Conservation (phyloP, 2,329 filamentous ascomycete species). For the Aspergillus neoniger region DNA sequence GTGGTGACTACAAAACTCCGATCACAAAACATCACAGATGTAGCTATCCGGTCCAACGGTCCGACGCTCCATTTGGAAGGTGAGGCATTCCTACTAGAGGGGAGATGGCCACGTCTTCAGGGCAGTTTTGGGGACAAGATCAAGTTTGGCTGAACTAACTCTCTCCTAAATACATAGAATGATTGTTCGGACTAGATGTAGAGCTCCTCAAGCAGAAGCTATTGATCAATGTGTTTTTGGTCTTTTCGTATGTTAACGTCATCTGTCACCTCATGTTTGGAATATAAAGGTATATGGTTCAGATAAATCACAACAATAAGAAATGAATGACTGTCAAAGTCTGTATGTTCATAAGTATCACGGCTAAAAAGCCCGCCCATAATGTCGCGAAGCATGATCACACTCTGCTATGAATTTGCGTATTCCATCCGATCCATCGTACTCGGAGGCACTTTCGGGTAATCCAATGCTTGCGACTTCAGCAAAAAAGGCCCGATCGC, state of each 20-base stretch:
- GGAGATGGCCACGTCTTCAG: not conserved
- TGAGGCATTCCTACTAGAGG: not conserved
- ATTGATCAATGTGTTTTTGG: not conserved
- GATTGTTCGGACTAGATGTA: not conserved
- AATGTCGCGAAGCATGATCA: slow-evolving; percentile 48
- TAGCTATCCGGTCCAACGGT: slow-evolving; percentile 10
- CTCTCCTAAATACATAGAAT: too few species aligned
- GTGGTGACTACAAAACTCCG: not conserved
- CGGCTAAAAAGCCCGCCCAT: slow-evolving; percentile 6
- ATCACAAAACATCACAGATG: not conserved
- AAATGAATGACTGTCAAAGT: slow-evolving; percentile 22
- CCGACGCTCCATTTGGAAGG: slow-evolving; percentile 10
- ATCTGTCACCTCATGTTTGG: not conserved
- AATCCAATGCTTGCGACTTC: slow-evolving; percentile 41
- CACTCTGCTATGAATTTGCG: slow-evolving; percentile 67
- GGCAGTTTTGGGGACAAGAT: not conserved
- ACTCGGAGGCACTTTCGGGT: slow-evolving; percentile 50
- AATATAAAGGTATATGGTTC: not conserved
- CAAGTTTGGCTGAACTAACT: not conserved
- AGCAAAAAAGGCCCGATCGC: slow-evolving; percentile 43
- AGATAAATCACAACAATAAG: slow-evolving; percentile 4
- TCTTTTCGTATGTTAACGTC: not conserved
- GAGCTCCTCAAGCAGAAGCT: not conserved
- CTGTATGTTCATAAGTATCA: slow-evolving; percentile 10
- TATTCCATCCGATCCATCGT: slow-evolving; percentile 66